Base-by-base conservation (phyloP, 2,329 filamentous ascomycete genomes). In the Sporothrix pallida region DNA sequence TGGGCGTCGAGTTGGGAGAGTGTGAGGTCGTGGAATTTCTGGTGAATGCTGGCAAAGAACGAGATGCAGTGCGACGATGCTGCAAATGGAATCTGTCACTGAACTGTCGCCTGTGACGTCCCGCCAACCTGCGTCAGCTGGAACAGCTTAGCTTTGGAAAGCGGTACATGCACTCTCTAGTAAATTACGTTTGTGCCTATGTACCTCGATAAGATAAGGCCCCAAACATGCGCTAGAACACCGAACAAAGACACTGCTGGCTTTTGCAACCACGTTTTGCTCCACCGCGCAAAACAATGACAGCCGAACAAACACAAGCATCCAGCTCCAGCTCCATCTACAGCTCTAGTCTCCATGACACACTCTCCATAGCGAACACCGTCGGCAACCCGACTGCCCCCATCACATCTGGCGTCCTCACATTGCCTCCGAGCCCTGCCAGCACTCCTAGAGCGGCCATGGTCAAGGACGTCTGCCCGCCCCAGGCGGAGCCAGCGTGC, bases 401-500 rank as follows among this genome's bases (percentile, higher is more conserved):
- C 56, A 26, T 67, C 42, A 26, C 10, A 8, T 2, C 13, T 7
- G 26, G 37, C 15, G 20, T n/a, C 26, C 48, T 48, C 13, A n/a
- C 54, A 37, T 37, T 37, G 31, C 31, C 31, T 37, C 31, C 7
- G 31, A 37, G 31, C 7, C 31, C 31, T 7, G 31, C 31, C 31
- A 37, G 31, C 31, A 37, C 31, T 37, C 31, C 44, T 42, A 8
- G n/a, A n/a, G 58, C 50, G 65, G 78, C 74, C 54, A 85, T 86
- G 84, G 78, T 81, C 70, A 78, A 78, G 68, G 83, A 84, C 73
- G 80, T 80, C 63, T 87, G 85, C 76, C 83, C 84, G 12, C 77
- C 79, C 44, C 78, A 80, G 75, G 77, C 81, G 48, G 86, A 87
- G 78, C 84, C 85, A 70, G 83, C 86, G 86, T 86, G 75, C 81